Evolutionary conservation across 257 asterid species (phyloP).

Genomic region (Penstemon newberryi): DNA sequence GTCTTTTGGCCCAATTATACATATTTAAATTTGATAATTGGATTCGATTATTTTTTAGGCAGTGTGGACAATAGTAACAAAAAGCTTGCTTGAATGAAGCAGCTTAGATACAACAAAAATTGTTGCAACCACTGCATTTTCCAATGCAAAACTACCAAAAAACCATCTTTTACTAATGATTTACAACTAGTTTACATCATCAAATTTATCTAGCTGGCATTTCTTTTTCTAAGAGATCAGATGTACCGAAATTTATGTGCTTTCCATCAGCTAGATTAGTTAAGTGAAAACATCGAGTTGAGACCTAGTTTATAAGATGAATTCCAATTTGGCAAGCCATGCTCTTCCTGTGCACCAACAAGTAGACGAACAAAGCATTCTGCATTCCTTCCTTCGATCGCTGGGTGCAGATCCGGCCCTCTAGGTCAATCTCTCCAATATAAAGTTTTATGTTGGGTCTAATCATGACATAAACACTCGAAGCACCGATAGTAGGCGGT

Average conservation of each 20-base stretch:
- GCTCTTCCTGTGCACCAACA: conserved; percentile 84
- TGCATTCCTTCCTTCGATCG: conserved; percentile 76
- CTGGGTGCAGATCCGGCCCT: conserved; percentile 78
- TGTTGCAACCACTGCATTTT: conserved; percentile 41
- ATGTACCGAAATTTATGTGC: conserved; percentile 81
- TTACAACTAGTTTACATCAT: conserved; percentile 21
- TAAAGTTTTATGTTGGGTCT: conserved; percentile 71
- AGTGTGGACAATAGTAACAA: background rate
- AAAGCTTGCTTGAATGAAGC: conserved; percentile 31
- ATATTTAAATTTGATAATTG: no score
- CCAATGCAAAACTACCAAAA: background rate
- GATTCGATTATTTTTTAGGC: no score
- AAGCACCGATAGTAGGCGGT: conserved; percentile 85
- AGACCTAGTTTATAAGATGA: conserved; percentile 86
- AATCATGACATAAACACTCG: conserved; percentile 80
- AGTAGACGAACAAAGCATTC: conserved; percentile 62
- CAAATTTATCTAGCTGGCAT: conserved; percentile 41
- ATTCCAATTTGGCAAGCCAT: conserved; percentile 89
- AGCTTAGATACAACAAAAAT: conserved; percentile 44
- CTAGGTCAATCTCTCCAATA: conserved; percentile 92
- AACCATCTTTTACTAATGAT: conserved; percentile 5
- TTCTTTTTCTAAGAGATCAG: conserved; percentile 45
- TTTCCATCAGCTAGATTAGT: conserved; percentile 80
- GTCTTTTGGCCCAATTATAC: no score
- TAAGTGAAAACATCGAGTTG: conserved; percentile 57